Conservation (phyloP, 352 stramenopile species). For the Globisporangium acanthophoron region DNA sequence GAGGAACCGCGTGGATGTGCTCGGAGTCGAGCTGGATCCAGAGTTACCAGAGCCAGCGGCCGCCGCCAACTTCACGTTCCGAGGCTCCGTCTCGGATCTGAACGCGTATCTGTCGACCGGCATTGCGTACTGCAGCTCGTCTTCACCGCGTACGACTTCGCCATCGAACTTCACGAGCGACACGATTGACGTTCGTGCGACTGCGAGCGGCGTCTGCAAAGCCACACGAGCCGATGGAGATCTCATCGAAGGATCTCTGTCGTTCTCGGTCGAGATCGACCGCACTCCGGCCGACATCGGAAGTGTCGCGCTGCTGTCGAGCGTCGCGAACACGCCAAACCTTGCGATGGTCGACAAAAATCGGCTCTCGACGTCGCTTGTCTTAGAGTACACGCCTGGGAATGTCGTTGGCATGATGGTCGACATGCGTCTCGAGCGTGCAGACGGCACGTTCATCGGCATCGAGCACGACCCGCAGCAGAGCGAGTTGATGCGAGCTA, state of each 20-base stretch:
- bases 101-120: constrained; percentile 12
- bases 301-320: constrained; percentile 1
- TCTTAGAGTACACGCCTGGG: constrained; percentile 16
- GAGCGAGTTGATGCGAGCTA: neutral
- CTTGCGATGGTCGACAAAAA: constrained; percentile 9
- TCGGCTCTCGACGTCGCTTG: constrained; percentile 8
- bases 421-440: constrained; percentile 15
- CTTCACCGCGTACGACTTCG: neutral
- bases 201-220: constrained; percentile 14
- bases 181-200: constrained; percentile 4
- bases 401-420: constrained; percentile 14
- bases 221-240: neutral
- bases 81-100: constrained; percentile 17
- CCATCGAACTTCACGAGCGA: constrained; percentile 5
- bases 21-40: neutral
- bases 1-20: constrained; percentile 5
- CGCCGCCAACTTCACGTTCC: constrained; percentile 7
- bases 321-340: neutral
- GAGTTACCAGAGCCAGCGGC: neutral
- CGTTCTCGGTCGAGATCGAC: constrained; percentile 16
- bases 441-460: constrained; percentile 16
- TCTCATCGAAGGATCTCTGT: constrained; percentile 1
- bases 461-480: constrained; percentile 8
- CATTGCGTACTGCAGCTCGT: constrained; percentile 21
- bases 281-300: constrained; percentile 12